phyloP scores from a whole-genome alignment of 2,329 filamentous ascomycete species.

The Gnomoniopsis sp. region DNA sequence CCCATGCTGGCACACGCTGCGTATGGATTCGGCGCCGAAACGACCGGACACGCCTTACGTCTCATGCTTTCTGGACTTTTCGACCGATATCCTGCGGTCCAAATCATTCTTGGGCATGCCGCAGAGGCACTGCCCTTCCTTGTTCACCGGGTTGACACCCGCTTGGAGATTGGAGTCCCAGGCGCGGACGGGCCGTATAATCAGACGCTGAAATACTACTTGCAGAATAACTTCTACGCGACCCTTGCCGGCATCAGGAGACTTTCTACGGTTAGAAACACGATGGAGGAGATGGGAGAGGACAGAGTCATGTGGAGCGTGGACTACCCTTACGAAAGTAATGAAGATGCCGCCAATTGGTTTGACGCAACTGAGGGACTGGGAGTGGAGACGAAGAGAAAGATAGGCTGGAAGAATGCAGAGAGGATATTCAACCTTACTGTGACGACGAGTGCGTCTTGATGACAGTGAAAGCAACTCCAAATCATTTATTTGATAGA shows the following conservation, averaged over 20 bases:
- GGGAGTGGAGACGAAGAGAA: constrained; percentile 29
- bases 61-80: not conserved
- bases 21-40: not conserved
- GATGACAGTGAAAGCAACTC: too few relatives aligned
- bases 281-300: constrained; percentile 43
- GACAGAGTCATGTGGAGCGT: constrained; percentile 51
- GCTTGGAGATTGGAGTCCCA: not conserved
- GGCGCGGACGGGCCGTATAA: not conserved
- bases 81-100: not conserved
- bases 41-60: not conserved
- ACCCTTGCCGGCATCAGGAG: not conserved
- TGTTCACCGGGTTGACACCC: not conserved
- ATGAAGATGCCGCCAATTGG: constrained; percentile 39
- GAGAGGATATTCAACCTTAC: constrained; percentile 37
- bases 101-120: not conserved
- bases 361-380: constrained; percentile 32
- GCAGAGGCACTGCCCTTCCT: not conserved
- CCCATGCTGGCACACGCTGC: not conserved
- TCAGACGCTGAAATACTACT: not conserved
- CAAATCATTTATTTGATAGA: too few relatives aligned
- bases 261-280: constrained; percentile 42
- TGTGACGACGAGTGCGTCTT: too few relatives aligned
- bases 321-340: constrained; percentile 50
- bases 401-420: constrained; percentile 41
- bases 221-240: not conserved